Conservation (phyloP, 2,329 filamentous ascomycete genomes). For the Davidsoniella virescens region DNA sequence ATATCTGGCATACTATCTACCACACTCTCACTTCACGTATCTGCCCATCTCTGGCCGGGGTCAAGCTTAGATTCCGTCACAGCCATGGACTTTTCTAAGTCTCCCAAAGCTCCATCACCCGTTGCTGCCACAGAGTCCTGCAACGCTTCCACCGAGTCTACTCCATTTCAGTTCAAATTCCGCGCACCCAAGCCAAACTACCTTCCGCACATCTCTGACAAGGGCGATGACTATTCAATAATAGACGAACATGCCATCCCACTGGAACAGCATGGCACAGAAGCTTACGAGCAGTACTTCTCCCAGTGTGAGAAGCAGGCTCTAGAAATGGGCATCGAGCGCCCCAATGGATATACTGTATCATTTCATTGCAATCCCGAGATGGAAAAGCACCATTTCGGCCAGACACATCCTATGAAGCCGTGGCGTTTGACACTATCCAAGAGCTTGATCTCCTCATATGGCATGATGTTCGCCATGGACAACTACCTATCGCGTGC, state of each 20-base stretch:
- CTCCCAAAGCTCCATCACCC: constrained; percentile 7
- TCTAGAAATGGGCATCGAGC: constrained; percentile 52
- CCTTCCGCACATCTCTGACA: constrained; percentile 36
- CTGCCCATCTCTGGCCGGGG: no score
- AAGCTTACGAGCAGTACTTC: constrained; percentile 40
- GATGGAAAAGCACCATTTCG: constrained; percentile 94
- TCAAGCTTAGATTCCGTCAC: no score
- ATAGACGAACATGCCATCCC: constrained; percentile 36
- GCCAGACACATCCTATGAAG: constrained; percentile 96
- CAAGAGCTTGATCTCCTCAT: constrained; percentile 85
- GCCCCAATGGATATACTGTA: constrained; percentile 74
- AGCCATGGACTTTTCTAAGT: constrained; percentile 5
- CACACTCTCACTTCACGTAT: no score
- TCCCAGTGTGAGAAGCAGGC: constrained; percentile 41
- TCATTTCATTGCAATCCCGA: constrained; percentile 92
- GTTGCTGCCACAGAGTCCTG: constrained; percentile 8
- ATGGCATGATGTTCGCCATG: constrained; percentile 94
- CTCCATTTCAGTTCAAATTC: constrained; percentile 26
- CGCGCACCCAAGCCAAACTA: constrained; percentile 44
- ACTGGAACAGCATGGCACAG: constrained; percentile 33
- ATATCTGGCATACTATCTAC: no score
- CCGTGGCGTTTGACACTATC: constrained; percentile 92
- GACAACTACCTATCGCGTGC: constrained; percentile 75
- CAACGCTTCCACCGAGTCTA: constrained; percentile 23
- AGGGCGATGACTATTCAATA: constrained; percentile 33